Conservation (phyloP, 208 protist species). For the Blechomonas ayalai region DNA sequence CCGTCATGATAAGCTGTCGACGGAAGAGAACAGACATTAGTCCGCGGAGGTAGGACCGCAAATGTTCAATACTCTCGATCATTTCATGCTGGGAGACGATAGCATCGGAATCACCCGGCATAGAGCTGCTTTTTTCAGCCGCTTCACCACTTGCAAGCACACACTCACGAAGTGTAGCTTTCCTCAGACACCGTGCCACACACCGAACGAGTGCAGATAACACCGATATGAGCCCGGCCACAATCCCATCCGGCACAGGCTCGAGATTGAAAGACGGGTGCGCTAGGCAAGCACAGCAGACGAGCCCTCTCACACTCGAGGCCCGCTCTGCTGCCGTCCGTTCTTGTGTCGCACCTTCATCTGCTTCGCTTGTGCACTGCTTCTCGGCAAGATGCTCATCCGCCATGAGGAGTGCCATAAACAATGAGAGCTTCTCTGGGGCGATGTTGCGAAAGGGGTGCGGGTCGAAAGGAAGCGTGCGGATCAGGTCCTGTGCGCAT, state of each 20-base stretch:
- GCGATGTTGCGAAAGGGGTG: conserved; percentile 30
- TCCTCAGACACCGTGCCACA: conserved; percentile 8
- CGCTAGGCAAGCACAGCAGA: conserved; percentile 37
- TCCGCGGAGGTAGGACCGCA: conserved; percentile 42
- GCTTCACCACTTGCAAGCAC: too few relatives aligned
- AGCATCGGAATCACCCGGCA: too few relatives aligned
- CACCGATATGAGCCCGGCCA: conserved; percentile 31
- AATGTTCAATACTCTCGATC: too few relatives aligned
- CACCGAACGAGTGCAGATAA: conserved; percentile 34
- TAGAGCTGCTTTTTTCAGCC: too few relatives aligned
- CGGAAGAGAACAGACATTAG: too few relatives aligned
- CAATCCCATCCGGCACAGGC: conserved; percentile 25
- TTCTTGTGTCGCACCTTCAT: neutral
- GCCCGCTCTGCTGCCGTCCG: conserved; percentile 9
- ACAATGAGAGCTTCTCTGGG: conserved; percentile 7
- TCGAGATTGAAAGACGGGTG: conserved; percentile 42
- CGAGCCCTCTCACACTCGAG: conserved; percentile 19
- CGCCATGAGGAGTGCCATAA: conserved; percentile 15
- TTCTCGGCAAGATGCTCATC: too few relatives aligned
- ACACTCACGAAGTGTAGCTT: too few relatives aligned
- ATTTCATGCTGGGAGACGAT: too few relatives aligned
- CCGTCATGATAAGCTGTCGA: too few relatives aligned
- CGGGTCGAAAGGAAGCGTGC: conserved; percentile 23
- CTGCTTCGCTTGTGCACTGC: too few relatives aligned
- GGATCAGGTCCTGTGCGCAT: conserved; percentile 18